phyloP scores from a whole-genome alignment of 176 grass and related monocot genomes.

The Aegilops umbellulata region DNA sequence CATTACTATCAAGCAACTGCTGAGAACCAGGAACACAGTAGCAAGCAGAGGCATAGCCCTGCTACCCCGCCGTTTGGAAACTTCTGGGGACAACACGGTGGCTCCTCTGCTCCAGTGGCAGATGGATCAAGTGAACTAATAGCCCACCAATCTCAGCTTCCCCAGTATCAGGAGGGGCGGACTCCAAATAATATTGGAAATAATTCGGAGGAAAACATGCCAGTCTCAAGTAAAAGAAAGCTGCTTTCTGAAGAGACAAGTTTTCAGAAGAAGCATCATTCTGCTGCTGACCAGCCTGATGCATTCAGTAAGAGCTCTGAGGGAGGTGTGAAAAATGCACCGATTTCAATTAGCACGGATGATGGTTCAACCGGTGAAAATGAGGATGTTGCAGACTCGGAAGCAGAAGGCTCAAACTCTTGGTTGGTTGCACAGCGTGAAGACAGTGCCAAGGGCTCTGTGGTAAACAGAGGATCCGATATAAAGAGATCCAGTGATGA shows the following conservation, averaged over 20 bases:
- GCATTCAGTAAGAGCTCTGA: slow-evolving; percentile 61
- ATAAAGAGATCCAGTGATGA: slow-evolving; percentile 50
- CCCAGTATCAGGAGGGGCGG: slow-evolving; percentile 49
- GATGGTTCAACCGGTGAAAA: slow-evolving; percentile 98
- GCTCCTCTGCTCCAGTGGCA: slow-evolving; percentile 16
- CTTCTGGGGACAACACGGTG: slow-evolving; percentile 58
- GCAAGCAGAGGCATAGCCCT: slow-evolving; percentile 56
- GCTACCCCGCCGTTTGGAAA: slow-evolving; percentile 35
- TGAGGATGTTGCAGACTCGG: slow-evolving; percentile 86
- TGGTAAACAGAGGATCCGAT: slow-evolving; percentile 49
- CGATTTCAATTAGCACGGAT: slow-evolving; percentile 72
- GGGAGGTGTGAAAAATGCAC: slow-evolving; percentile 52
- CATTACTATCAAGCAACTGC: slow-evolving; percentile 48
- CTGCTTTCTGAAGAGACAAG: slow-evolving; percentile 56
- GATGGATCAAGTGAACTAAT: slow-evolving; percentile 36
- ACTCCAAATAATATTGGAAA: slow-evolving; percentile 37
- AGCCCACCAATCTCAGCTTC: slow-evolving; percentile 31
- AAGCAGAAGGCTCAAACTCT: slow-evolving; percentile 89
- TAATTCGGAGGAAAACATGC: slow-evolving; percentile 55
- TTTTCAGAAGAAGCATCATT: slow-evolving; percentile 62
- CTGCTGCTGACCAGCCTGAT: slow-evolving; percentile 46
- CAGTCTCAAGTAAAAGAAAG: slow-evolving; percentile 39
- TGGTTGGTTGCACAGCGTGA: slow-evolving; percentile 78
- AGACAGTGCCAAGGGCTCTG: slow-evolving; percentile 51
- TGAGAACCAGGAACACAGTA: slow-evolving; percentile 56